Evolutionary conservation across 805 yeast species (phyloP).

Genomic region (Zygoascus ofunaensis): DNA sequence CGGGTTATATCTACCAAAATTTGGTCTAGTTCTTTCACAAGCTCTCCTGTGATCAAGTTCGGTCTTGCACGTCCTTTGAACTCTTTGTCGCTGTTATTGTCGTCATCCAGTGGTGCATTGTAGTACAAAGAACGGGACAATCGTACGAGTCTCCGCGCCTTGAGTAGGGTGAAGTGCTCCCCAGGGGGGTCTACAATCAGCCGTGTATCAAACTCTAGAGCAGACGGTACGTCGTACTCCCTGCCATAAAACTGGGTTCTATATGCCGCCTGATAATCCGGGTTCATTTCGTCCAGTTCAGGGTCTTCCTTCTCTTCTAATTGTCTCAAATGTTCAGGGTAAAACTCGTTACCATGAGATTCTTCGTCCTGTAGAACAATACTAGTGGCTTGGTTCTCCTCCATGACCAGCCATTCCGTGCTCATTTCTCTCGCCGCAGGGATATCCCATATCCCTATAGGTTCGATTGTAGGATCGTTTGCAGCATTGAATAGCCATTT

Average conservation of each 20-base stretch:
- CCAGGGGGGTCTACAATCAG: not conserved
- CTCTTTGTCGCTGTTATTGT: too few relatives aligned
- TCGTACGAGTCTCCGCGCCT: not conserved
- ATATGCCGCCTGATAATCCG: not conserved
- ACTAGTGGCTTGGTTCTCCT: slow-evolving; percentile 9
- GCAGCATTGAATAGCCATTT: slow-evolving; percentile 10
- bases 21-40: not conserved
- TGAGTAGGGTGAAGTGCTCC: not conserved
- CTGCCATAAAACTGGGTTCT: not conserved
- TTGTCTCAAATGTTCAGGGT: not conserved
- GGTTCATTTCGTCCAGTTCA: not conserved
- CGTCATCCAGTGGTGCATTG: not conserved
- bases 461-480: not conserved
- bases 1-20: not conserved
- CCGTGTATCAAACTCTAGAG: not conserved
- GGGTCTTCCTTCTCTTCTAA: not conserved
- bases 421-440: slow-evolving; percentile 22
- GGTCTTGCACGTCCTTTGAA: not conserved
- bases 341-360: not conserved
- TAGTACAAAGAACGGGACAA: not conserved
- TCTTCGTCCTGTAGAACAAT: slow-evolving; percentile 2
- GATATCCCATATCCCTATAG: slow-evolving; percentile 12
- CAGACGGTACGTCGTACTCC: not conserved
- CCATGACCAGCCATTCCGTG: slow-evolving; percentile 17
- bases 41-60: not conserved